A percentile compares a stretch with the other conserved stretches of the same genome.
These are phyloP conservation scores for Entomortierella beljakovae DNA, from an alignment of 192 early-diverging fungal species.

Conservation along the genomic window DNA sequence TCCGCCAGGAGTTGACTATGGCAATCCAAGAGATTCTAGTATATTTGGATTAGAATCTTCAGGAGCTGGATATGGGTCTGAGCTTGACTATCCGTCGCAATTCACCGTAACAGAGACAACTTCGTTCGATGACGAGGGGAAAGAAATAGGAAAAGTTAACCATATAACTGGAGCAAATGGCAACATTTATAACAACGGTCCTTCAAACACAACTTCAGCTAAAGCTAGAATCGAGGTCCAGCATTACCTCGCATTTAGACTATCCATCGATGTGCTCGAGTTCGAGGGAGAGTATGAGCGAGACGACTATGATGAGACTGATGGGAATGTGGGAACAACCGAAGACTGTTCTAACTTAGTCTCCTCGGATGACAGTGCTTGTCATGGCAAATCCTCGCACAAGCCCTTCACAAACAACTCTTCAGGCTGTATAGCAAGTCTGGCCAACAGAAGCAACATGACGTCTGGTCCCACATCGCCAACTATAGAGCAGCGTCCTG, in stretches of 20 bases:
- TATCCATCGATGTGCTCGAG: conserved; percentile 44
- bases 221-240: conserved; percentile 38
- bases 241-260: conserved; percentile 36
- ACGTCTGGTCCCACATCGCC: too few species aligned
- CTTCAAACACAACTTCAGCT: neutral
- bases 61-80: conserved; percentile 2
- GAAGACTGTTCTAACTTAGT: neutral
- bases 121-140: neutral
- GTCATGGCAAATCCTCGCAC: too few species aligned
- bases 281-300: conserved; percentile 36
- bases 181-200: neutral
- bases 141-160: neutral
- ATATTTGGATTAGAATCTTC: neutral
- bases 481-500: too few species aligned
- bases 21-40: neutral
- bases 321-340: neutral
- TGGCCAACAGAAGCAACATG: too few species aligned
- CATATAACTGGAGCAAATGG: neutral
- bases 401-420: too few species aligned
- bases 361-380: neutral
- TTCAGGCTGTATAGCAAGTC: too few species aligned
- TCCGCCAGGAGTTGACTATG: neutral
- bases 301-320: conserved; percentile 15
- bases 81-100: conserved; percentile 15
- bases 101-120: neutral